A percentile compares a stretch with the other conserved stretches of the same genome.
These are phyloP conservation scores for Aspergillus niger DNA, from an alignment of 2,329 filamentous ascomycete genomes.

Conservation along the genomic window DNA sequence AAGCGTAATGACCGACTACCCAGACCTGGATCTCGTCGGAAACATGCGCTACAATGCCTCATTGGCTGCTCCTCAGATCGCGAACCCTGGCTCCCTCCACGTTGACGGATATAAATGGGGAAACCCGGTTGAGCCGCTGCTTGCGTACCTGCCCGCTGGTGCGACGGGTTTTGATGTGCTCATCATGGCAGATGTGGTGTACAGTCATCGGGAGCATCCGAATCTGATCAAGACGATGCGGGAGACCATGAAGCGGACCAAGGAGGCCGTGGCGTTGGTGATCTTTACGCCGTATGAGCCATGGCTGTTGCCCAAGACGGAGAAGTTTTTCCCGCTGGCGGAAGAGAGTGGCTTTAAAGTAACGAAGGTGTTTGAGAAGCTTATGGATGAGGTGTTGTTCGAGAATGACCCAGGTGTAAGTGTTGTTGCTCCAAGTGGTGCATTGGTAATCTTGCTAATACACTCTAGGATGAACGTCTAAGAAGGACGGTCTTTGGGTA, in stretches of 20 bases:
- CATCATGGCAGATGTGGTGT: conserved; percentile 85
- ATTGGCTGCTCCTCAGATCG: conserved; percentile 52
- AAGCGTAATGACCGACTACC: conserved; percentile 83
- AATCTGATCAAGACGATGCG: conserved; percentile 74
- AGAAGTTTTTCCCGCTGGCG: conserved; percentile 81
- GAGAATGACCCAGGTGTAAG: conserved; percentile 77
- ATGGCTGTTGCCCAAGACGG: conserved; percentile 82
- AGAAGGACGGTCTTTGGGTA: conserved; percentile 83
- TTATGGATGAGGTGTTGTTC: conserved; percentile 85
- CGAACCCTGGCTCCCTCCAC: conserved; percentile 50
- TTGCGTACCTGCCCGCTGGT: conserved; percentile 56
- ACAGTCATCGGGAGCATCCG: conserved; percentile 83
- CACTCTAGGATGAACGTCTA: conserved; percentile 67
- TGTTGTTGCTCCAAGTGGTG: conserved; percentile 10
- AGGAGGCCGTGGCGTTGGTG: conserved; percentile 69
- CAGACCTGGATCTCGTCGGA: conserved; percentile 77
- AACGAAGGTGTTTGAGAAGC: conserved; percentile 76
- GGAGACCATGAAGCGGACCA: conserved; percentile 61
- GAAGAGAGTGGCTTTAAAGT: conserved; percentile 71
- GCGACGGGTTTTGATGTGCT: conserved; percentile 69
- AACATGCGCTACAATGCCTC: conserved; percentile 77
- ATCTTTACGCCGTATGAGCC: conserved; percentile 95
- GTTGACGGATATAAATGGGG: conserved; percentile 85
- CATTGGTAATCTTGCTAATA: conserved; percentile 16
- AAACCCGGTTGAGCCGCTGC: conserved; percentile 59